Evolutionary conservation across 2,329 filamentous ascomycete genomes (phyloP).

Genomic region (Dactylellina cionopaga): DNA sequence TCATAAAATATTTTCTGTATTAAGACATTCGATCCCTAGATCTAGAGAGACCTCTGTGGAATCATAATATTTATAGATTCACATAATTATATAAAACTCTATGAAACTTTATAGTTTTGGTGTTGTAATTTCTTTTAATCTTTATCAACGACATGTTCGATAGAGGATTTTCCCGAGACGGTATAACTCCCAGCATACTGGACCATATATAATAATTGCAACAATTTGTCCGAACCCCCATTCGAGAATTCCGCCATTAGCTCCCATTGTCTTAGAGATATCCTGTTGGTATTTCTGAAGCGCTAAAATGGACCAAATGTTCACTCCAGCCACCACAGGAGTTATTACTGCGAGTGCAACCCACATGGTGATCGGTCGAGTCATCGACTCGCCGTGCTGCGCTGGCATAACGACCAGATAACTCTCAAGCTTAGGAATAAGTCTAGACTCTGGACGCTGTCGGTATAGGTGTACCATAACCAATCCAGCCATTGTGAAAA

Average conservation of each 20-base stretch:
- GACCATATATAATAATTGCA: conserved; percentile 26
- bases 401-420: not conserved
- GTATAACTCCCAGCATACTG: conserved; percentile 26
- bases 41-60: too few relatives aligned
- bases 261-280: not conserved
- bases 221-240: conserved; percentile 35
- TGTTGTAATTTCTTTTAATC: too few relatives aligned
- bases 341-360: conserved; percentile 1
- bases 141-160: not conserved
- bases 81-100: too few relatives aligned
- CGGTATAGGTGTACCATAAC: conserved; percentile 8
- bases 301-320: conserved; percentile 21
- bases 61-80: too few relatives aligned
- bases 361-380: not conserved
- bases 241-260: not conserved
- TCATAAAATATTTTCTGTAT: too few relatives aligned
- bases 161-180: conserved; percentile 4
- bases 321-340: not conserved
- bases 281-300: conserved; percentile 13
- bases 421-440: not conserved
- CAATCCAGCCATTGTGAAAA: conserved; percentile 1
- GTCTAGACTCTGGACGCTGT: not conserved
- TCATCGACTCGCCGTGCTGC: not conserved
- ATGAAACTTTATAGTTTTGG: too few relatives aligned
- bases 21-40: too few relatives aligned